Evolutionary conservation across 805 yeast genomes (phyloP), one percentile per base, ranked within the genome.

Genomic region (Metschnikowia colocasiae): DNA sequence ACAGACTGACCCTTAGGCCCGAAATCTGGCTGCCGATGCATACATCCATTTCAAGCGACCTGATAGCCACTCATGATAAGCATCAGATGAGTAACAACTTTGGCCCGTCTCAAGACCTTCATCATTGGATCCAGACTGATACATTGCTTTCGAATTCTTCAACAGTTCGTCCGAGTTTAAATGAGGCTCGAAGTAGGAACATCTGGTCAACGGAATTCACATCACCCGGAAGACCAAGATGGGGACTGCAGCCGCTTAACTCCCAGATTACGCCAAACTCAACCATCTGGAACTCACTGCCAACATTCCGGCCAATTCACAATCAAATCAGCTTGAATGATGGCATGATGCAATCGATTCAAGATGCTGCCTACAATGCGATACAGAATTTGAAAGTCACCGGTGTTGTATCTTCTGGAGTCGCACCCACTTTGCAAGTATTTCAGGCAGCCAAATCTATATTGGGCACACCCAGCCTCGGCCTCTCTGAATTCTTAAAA

Each of bases 281-380:
- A 5, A 30, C 27, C 12, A 20, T 40, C 8, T 40, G 33, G 43
- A 32, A 23, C 23, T 16, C 43, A 7, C 36, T 39, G 34, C 20
- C 30, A 5, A n/a, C 33, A 29, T n/a, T 12, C 18, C 25, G 25
- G 25, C 34, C 32, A 22, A 12, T 22, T 4, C 32, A 22, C 16
- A 22, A 9, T 32, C 43, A n/a, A 23, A 29, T 15, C 19, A 15
- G 37, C 23, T 16, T 15, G 4, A 33, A 22, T n/a, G 44, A 45
- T 23, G 16, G 23, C 10, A 25, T 8, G 10, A 5, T n/a, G 23
- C 44, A 40, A 25, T 13, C 41, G n/a, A 63, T 78, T 42, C 79
- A 73, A 47, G 42, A 65, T 3, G 75, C 77, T 16, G 70, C 78
- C 1, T 59, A 61, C 40, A 66, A 68, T 40, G 75, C 78, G 3